Evolutionary conservation across 2,329 filamentous ascomycete species (phyloP), one percentile per base, ranked within the genome.

Genomic region (Aaosphaeria pasadenensis): DNA sequence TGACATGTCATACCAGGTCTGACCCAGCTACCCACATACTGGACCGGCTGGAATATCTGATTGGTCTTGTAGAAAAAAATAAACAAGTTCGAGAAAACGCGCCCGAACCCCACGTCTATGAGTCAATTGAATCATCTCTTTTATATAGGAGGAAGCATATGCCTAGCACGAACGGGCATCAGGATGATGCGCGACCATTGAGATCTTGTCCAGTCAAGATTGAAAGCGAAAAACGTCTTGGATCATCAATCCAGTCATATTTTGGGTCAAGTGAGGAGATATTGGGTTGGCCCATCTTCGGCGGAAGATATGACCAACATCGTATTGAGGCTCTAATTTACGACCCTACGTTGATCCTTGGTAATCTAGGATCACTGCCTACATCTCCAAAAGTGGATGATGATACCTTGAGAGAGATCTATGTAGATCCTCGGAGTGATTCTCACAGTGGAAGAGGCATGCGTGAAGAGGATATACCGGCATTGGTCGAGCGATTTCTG

Each of bases 1-100:
- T 42, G 33, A 24, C 17, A 24, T 24, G 33, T 36, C 50, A 52
- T 42, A 4, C 5, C n/a, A 71, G 68, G 33, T 71, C 67, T 32
- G 67, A 71, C 40, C 58, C 66, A 24, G 69, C 69, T n/a, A 71
- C 63, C 30, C 43, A 56, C 11, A 50, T 52, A 5, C 42, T 52
- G 4, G 47, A 52, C 4, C 47, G 50, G 7, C 38, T 52, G 4
- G 44, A 50, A 11, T 47, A 52, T 28, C 13, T 47, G 32, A 50
- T 52, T 24, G 35, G 35, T 30, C 33, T 52, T 11, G 44, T 52
- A 7, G 50, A 44, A 36, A 7, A 4, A 29, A 11, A 29, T 29
- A 17, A 41, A 41, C 11, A 7, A 2, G 17, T 24, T 24, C 2
- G 17, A 24, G 17, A 24, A 24, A 24, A 24, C 17, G 17, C 17